Percentiles rank a stretch among this genome's conserved stretches.
phyloP scores from a whole-genome alignment of 495 filamentous ascomycete species.

The Bathelium albidoporum region DNA sequence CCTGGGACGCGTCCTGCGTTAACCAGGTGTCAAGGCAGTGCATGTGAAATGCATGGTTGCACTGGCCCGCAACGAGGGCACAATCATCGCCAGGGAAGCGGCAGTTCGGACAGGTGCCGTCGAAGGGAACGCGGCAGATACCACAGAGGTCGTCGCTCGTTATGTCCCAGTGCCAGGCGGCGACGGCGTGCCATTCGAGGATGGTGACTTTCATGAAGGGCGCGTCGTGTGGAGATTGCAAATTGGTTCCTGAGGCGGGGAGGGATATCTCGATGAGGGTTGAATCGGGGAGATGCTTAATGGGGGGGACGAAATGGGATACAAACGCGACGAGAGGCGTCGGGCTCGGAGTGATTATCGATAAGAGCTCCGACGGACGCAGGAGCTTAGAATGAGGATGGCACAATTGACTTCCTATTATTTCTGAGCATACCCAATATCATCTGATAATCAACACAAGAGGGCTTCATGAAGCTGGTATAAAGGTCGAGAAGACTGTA shows the following conservation, averaged over 20 bases:
- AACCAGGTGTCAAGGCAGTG: constrained; percentile 97
- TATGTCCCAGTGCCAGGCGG: constrained; percentile 95
- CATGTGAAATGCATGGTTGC: constrained; percentile 96
- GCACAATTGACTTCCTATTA: not conserved
- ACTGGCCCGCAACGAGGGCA: constrained; percentile 84
- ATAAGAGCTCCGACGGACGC: not conserved
- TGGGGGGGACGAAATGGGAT: too few species aligned
- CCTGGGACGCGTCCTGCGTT: constrained; percentile 83
- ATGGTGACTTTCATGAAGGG: constrained; percentile 82
- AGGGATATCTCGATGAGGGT: not conserved
- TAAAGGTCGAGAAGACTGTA: not conserved
- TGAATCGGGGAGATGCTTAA: too few species aligned
- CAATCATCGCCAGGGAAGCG: constrained; percentile 97
- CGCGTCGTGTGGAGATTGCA: not conserved
- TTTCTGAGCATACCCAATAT: too few species aligned
- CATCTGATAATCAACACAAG: too few species aligned
- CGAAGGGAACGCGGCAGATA: constrained; percentile 96
- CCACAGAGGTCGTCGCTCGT: constrained; percentile 97
- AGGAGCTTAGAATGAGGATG: not conserved
- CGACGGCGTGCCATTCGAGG: constrained; percentile 84
- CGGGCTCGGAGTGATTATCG: not conserved
- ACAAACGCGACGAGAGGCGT: not conserved
- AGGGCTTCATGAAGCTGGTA: not conserved
- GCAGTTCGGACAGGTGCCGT: constrained; percentile 94
- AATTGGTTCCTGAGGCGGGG: not conserved